These are phyloP conservation scores for Chrysoporthe austroafricana DNA, from an alignment of 2,329 filamentous ascomycete genomes.

Conservation along the genomic window DNA sequence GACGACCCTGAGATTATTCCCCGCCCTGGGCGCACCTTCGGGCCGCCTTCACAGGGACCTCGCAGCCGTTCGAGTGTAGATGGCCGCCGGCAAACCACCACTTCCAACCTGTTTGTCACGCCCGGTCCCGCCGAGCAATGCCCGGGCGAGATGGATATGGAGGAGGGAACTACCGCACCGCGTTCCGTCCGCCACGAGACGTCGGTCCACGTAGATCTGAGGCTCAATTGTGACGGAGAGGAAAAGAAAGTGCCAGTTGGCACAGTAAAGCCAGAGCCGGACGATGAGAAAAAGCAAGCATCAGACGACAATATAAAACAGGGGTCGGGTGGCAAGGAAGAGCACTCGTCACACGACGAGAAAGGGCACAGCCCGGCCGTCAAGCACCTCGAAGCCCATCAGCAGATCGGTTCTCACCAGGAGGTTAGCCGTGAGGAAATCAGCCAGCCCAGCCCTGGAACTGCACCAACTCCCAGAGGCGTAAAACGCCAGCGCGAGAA, in stretches of 20 bases:
- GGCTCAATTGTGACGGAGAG: not conserved
- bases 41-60: not conserved
- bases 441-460: not conserved
- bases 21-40: not conserved
- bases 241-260: not conserved
- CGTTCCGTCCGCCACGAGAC: not conserved
- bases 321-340: not conserved
- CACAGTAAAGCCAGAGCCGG: too few relatives aligned
- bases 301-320: not conserved
- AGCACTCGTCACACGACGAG: not conserved
- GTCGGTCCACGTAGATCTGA: not conserved
- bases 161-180: not conserved
- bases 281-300: not conserved
- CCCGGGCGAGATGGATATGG: not conserved
- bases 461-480: not conserved
- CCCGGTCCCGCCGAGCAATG: not conserved
- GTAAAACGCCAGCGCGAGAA: slow-evolving; percentile 11
- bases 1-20: not conserved
- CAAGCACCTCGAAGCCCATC: not conserved
- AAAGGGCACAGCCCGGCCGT: not conserved
- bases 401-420: not conserved
- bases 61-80: not conserved
- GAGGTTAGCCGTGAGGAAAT: not conserved
- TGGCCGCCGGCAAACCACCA: not conserved
- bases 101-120: not conserved